Base-by-base conservation (phyloP, 1,284 basidiomycete species). In the Lignosus rhinocerotis region DNA sequence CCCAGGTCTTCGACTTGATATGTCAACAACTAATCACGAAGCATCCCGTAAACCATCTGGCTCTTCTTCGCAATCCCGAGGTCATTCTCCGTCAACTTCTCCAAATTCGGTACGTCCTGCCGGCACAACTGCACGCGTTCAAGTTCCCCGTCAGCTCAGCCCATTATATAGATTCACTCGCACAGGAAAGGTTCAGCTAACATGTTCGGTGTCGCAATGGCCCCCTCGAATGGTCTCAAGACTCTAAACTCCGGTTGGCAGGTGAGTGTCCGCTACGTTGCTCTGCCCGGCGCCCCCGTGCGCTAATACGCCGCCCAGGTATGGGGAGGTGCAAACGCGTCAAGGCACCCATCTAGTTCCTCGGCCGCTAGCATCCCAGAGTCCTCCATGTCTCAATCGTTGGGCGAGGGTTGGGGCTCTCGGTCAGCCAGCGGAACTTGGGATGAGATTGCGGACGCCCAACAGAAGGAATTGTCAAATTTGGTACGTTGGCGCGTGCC, bases 241-340 rank as follows among this genome's bases (percentile, higher is more conserved):
- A 72, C 75, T 31, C 74, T 86, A 58, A 84, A 81, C 69, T 76
- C 84, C 54, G 83, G 85, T 47, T 91, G 89, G 88, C 86, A 88
- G 81, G 89, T 86, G 60, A 58, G 84, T 76, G 41, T 46, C 58
- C 58, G 58, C 60, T 61, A 56, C 36, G 34, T 61, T 17, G 30
- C 53, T 36, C 14, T 39, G 19, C 41, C 47, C 39, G 34, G 55
- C 31, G 46, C 31, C 19, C 25, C n/a, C 31, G 49, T 54, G 47
- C 46, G 36, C 55, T 61, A 55, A 59, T 25, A 9, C 47, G 14
- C 25, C 38, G 33, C 34, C 12, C 34, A 90, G 87, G 82, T 86
- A 54, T 90, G 87, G 87, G 78, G 77, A 47, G 77, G 79, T 66
- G 69, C 79, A 34, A 72, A 77, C 30, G 78, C 82, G 8, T 82